Conservation (phyloP, 2,329 filamentous ascomycete genomes). For the Fusarium mangiferae region DNA sequence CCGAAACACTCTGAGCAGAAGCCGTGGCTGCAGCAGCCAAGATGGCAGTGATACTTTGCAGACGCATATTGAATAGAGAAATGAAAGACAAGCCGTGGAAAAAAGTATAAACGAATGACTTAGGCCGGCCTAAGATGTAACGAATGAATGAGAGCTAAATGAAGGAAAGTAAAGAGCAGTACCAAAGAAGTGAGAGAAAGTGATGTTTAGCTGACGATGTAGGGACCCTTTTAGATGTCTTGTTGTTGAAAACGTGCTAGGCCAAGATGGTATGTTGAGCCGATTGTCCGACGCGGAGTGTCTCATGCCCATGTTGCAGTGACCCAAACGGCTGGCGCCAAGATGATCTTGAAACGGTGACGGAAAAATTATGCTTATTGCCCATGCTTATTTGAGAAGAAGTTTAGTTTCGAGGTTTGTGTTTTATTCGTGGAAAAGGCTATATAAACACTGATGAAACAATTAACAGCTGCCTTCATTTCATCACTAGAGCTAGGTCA, state of each 20-base stretch:
- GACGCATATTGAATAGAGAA: constrained; percentile 1
- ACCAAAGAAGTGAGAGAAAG: neutral
- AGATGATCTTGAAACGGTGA: neutral
- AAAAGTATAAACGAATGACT: constrained; percentile 1
- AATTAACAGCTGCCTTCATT: neutral
- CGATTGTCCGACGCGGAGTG: neutral
- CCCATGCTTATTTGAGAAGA: neutral
- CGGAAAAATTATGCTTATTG: constrained; percentile 2
- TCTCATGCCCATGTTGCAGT: neutral
- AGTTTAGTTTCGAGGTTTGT: neutral
- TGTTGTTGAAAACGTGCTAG: neutral
- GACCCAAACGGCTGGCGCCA: neutral
- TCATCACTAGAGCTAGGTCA: rapidly evolving
- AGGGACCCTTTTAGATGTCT: neutral
- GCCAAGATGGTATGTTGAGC: neutral
- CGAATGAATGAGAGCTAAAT: neutral
- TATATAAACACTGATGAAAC: neutral
- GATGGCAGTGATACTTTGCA: constrained; percentile 5
- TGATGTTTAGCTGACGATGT: neutral
- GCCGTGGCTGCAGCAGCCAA: constrained; percentile 34
- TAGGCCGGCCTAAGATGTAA: constrained; percentile 11
- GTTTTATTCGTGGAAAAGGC: neutral
- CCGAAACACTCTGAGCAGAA: constrained; percentile 44
- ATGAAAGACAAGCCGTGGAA: neutral
- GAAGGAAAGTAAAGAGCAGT: neutral